These are phyloP conservation scores for Blepharisma stoltei DNA, from an alignment of 73 alveolate genomes.

Conservation along the genomic window DNA sequence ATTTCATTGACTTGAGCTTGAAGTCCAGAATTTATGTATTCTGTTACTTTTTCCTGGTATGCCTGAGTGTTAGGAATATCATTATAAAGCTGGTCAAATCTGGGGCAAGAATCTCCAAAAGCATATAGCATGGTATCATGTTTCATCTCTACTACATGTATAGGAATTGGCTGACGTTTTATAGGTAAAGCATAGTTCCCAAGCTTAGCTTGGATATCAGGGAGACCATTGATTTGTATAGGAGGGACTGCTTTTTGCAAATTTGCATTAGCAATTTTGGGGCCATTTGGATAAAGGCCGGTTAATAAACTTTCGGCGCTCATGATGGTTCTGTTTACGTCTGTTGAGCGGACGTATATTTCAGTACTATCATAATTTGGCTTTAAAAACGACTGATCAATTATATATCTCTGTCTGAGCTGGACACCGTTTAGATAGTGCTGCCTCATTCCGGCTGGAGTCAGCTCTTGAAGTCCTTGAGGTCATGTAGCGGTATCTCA, in stretches of 20 bases:
- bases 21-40: neutral
- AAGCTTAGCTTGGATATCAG: neutral
- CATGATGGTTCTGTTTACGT: constrained; percentile 56
- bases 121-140: neutral
- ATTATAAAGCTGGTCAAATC: neutral
- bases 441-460: constrained; percentile 70
- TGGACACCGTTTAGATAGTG: constrained; percentile 64
- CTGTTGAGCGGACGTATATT: constrained; percentile 67
- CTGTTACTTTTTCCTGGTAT: neutral
- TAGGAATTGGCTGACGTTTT: neutral
- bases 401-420: constrained; percentile 60
- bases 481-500: neutral
- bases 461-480: constrained; percentile 41
- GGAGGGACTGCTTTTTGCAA: neutral
- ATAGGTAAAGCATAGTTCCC: neutral
- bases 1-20: neutral
- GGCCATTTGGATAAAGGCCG: constrained; percentile 78
- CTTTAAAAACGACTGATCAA: constrained; percentile 45
- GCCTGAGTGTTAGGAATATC: neutral
- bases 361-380: constrained; percentile 59
- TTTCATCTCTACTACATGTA: neutral
- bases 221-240: neutral
- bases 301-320: constrained; percentile 67
- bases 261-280: neutral
- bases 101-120: neutral